These are phyloP conservation scores for Zostera marina DNA, from an alignment of 116 monocot species.

Conservation along the genomic window DNA sequence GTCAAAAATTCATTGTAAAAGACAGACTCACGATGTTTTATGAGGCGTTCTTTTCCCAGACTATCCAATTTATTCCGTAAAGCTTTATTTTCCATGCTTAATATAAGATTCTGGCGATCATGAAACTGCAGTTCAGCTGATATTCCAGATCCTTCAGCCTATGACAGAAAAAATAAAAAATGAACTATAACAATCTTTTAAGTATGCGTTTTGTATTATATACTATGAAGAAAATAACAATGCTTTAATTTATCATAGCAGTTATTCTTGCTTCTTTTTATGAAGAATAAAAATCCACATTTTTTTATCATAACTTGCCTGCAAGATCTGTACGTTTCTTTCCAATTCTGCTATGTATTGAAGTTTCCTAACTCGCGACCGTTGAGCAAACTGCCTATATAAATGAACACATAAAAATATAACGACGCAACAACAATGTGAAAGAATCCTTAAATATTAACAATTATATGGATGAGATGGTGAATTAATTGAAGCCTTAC, in stretches of 20 bases:
- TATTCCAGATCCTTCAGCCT: conserved; percentile 63
- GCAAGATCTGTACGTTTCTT: conserved; percentile 60
- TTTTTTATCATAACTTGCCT: conserved; percentile 18
- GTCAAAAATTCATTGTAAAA: not conserved
- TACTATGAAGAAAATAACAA: not conserved
- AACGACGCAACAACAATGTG: not conserved
- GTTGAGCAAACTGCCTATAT: conserved; percentile 61
- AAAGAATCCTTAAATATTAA: not conserved
- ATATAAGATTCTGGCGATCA: conserved; percentile 60
- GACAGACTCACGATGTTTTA: conserved; percentile 46
- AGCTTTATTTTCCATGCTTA: conserved; percentile 72
- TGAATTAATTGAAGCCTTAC: conserved; percentile 23
- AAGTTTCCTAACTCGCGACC: conserved; percentile 70
- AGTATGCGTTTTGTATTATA: not conserved
- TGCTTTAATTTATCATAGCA: not conserved
- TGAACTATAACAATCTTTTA: not conserved
- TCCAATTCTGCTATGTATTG: conserved; percentile 87
- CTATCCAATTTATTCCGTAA: conserved; percentile 60
- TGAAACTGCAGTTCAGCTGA: conserved; percentile 70
- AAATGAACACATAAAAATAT: not conserved
- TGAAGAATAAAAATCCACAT: not conserved
- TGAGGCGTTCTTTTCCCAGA: conserved; percentile 52
- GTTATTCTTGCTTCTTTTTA: not conserved
- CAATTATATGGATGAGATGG: not conserved
- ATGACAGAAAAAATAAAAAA: not conserved